These are phyloP conservation scores for Geosmithia flava DNA, from an alignment of 2,329 filamentous ascomycete species.

Conservation along the genomic window DNA sequence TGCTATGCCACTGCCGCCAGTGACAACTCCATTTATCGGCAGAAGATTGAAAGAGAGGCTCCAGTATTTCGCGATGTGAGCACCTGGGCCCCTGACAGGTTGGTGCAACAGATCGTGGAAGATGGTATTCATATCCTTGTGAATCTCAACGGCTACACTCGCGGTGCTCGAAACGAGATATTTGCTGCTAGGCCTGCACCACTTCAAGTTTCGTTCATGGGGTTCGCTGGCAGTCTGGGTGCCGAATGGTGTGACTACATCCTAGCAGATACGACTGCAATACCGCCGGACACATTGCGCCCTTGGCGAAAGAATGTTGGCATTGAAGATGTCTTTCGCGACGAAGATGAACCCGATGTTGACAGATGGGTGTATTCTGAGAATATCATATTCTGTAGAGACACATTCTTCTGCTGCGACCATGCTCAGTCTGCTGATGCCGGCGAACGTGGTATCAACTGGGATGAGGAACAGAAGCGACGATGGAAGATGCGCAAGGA, in stretches of 20 bases:
- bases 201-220: constrained; percentile 99
- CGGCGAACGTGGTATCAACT: constrained; percentile 53
- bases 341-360: constrained; percentile 54
- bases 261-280: constrained; percentile 76
- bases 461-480: constrained; percentile 70
- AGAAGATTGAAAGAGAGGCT: constrained; percentile 86
- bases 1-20: constrained; percentile 94
- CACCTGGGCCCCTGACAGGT: constrained; percentile 68
- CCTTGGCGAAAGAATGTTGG: constrained; percentile 66
- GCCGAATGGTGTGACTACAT: constrained; percentile 99
- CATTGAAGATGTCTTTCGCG: constrained; percentile 55
- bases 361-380: constrained; percentile 92
- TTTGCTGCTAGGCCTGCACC: constrained; percentile 91
- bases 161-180: constrained; percentile 92
- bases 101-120: constrained; percentile 74
- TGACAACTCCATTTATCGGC: constrained; percentile 77
- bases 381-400: constrained; percentile 87
- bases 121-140: constrained; percentile 91
- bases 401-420: constrained; percentile 98
- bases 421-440: constrained; percentile 82
- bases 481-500: constrained; percentile 91
- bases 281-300: constrained; percentile 70
- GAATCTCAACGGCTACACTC: constrained; percentile 96
- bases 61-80: constrained; percentile 86
- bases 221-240: constrained; percentile 88